These are phyloP conservation scores for Leccinum variicolor DNA, from an alignment of 768 basidiomycete genomes.

Conservation along the genomic window DNA sequence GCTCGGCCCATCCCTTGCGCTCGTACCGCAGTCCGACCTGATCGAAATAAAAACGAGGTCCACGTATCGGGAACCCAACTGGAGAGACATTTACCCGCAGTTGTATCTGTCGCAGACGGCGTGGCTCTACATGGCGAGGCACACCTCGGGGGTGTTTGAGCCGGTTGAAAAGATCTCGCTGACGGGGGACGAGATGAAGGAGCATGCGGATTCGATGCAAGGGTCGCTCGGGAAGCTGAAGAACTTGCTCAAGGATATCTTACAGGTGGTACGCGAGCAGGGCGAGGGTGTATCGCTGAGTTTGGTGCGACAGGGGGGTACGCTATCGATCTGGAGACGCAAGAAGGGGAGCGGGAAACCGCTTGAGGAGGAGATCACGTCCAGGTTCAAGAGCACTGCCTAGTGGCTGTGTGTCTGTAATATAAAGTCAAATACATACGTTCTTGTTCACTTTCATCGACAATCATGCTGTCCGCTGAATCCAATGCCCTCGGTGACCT, in stretches of 20 bases:
- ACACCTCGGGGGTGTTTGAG: slow-evolving; percentile 51
- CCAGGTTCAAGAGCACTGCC: slow-evolving; percentile 13
- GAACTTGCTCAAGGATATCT: slow-evolving; percentile 35
- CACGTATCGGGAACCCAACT: slow-evolving; percentile 38
- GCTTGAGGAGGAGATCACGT: slow-evolving; percentile 18
- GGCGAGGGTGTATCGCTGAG: slow-evolving; percentile 52
- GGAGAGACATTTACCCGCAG: slow-evolving; percentile 63
- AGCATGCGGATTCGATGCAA: slow-evolving; percentile 19
- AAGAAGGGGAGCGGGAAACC: slow-evolving; percentile 24
- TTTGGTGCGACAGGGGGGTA: slow-evolving; percentile 45
- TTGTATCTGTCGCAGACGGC: slow-evolving; percentile 67
- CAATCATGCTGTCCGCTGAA: slow-evolving; percentile 30
- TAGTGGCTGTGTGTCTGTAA: slow-evolving; percentile 14
- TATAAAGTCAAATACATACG: not conserved
- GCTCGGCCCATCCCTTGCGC: slow-evolving; percentile 21
- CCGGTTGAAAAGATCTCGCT: slow-evolving; percentile 46
- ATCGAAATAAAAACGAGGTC: slow-evolving; percentile 37
- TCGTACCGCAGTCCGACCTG: slow-evolving; percentile 35
- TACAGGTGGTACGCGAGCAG: slow-evolving; percentile 46
- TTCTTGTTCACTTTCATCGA: not conserved
- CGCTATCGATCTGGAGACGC: slow-evolving; percentile 50
- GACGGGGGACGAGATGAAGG: slow-evolving; percentile 26
- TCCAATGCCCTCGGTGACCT: slow-evolving; percentile 70
- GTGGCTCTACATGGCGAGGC: slow-evolving; percentile 57
- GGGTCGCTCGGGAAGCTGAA: slow-evolving; percentile 26